phyloP scores from a whole-genome alignment of 208 protist genomes.

The Naegleria lovaniensis region DNA sequence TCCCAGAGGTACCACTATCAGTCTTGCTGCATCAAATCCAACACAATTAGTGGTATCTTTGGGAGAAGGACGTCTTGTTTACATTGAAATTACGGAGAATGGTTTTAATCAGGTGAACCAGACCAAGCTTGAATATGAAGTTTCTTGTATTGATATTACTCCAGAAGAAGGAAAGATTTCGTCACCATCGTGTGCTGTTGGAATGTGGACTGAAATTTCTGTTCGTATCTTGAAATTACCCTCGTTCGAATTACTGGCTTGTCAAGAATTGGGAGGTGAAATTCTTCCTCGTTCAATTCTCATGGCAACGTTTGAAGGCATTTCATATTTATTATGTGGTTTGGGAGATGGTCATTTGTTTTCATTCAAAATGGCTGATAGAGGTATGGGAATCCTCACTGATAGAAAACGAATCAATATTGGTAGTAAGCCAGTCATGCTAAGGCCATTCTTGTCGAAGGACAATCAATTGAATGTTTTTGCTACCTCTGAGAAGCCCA shows the following conservation, averaged over 20 bases:
- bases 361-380: slow-evolving; percentile 1
- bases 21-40: neutral
- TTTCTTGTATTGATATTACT: slow-evolving; percentile 24
- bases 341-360: slow-evolving; percentile 23
- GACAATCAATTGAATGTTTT: slow-evolving; percentile 28
- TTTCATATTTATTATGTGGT: slow-evolving; percentile 27
- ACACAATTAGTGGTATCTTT: neutral
- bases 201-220: slow-evolving; percentile 27
- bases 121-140: slow-evolving; percentile 28
- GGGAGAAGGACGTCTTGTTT: neutral
- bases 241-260: neutral
- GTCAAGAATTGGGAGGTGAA: neutral
- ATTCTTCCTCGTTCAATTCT: slow-evolving; percentile 8
- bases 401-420: slow-evolving; percentile 17
- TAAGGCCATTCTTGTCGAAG: slow-evolving; percentile 12
- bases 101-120: neutral
- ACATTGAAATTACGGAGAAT: neutral
- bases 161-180: neutral
- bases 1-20: neutral
- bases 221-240: neutral
- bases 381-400: neutral
- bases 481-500: slow-evolving; percentile 30
- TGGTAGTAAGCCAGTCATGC: slow-evolving; percentile 27
- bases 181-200: slow-evolving; percentile 6
- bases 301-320: slow-evolving; percentile 2